A percentile compares a stretch with the other conserved stretches of the same genome.
Conservation (phyloP, 2,329 filamentous ascomycete species). For the Arthrinium puccinioides region DNA sequence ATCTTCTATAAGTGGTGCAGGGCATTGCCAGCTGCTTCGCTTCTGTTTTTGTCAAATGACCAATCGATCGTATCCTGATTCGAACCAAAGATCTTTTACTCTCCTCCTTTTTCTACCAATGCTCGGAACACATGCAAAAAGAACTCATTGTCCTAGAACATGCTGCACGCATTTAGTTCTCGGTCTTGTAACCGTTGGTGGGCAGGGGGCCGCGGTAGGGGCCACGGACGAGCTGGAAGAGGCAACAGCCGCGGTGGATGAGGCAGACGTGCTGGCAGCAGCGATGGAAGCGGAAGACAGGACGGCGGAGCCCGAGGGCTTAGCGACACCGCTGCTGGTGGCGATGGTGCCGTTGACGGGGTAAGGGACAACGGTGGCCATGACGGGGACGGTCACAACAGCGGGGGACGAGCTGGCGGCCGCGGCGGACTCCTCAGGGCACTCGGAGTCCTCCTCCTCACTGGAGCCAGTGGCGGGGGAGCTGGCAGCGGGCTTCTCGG, state of each 20-base stretch:
- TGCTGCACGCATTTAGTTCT: too few relatives aligned
- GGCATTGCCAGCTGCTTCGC: too few relatives aligned
- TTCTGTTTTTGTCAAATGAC: too few relatives aligned
- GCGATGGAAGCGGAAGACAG: constrained; percentile 17
- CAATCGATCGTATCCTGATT: too few relatives aligned
- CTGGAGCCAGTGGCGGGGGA: background rate
- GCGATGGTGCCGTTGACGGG: background rate
- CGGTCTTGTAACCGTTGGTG: background rate
- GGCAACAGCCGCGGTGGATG: constrained; percentile 14
- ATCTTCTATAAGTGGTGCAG: too few relatives aligned
- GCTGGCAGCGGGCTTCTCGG: background rate
- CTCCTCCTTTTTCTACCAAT: too few relatives aligned
- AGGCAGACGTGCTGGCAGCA: constrained; percentile 19
- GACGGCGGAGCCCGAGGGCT: constrained; percentile 15
- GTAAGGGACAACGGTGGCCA: constrained; percentile 1
- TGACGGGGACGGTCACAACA: background rate
- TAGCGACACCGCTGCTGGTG: constrained; percentile 6
- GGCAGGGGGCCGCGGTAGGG: constrained; percentile 7
- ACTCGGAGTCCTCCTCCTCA: background rate
- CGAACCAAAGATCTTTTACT: too few relatives aligned
- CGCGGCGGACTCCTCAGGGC: background rate
- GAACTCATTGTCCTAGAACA: too few relatives aligned
- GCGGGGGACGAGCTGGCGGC: background rate
- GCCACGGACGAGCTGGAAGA: background rate
- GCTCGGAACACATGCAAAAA: too few relatives aligned